Conservation (phyloP, 2,329 filamentous ascomycete species). For the Diatrype stigma region DNA sequence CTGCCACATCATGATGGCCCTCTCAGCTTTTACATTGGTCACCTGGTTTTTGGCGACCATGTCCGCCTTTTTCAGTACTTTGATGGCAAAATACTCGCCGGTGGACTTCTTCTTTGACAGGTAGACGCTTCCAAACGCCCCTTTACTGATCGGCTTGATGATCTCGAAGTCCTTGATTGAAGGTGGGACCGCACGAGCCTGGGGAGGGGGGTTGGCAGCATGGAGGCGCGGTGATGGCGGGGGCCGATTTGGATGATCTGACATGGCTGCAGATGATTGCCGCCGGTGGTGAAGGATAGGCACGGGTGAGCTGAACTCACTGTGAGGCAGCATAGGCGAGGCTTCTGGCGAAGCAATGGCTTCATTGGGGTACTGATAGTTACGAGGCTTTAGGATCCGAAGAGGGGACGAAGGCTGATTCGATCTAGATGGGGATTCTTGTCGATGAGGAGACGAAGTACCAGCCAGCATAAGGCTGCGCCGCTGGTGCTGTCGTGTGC, state of each 20-base stretch:
- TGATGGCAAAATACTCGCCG: slow-evolving; percentile 97
- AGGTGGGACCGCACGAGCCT: slow-evolving; percentile 82
- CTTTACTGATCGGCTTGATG: slow-evolving; percentile 98
- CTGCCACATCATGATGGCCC: slow-evolving; percentile 99
- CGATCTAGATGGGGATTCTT: slow-evolving; percentile 80
- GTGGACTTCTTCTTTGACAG: slow-evolving; percentile 98
- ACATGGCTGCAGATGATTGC: slow-evolving; percentile 86
- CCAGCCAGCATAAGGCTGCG: slow-evolving; percentile 80
- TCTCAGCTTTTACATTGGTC: slow-evolving; percentile 96
- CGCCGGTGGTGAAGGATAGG: slow-evolving; percentile 67
- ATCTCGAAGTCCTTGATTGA: slow-evolving; percentile 99
- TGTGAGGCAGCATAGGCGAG: slow-evolving; percentile 79
- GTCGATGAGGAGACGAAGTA: slow-evolving; percentile 73
- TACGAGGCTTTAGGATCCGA: slow-evolving; percentile 76
- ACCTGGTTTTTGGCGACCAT: slow-evolving; percentile 99
- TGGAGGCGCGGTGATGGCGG: slow-evolving; percentile 80
- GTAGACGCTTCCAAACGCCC: slow-evolving; percentile 96
- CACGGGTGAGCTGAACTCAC: slow-evolving; percentile 75
- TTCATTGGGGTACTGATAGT: slow-evolving; percentile 55
- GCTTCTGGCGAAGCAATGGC: slow-evolving; percentile 77
- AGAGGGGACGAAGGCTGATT: slow-evolving; percentile 79
- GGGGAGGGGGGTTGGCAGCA: slow-evolving; percentile 71
- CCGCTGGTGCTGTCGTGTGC: slow-evolving; percentile 77
- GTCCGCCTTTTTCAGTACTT: slow-evolving; percentile 98
- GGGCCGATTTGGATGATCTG: slow-evolving; percentile 59